Evolutionary conservation across 2,329 filamentous ascomycete genomes (phyloP), one percentile per base, ranked within the genome.

Genomic region (Colletotrichum musicola): DNA sequence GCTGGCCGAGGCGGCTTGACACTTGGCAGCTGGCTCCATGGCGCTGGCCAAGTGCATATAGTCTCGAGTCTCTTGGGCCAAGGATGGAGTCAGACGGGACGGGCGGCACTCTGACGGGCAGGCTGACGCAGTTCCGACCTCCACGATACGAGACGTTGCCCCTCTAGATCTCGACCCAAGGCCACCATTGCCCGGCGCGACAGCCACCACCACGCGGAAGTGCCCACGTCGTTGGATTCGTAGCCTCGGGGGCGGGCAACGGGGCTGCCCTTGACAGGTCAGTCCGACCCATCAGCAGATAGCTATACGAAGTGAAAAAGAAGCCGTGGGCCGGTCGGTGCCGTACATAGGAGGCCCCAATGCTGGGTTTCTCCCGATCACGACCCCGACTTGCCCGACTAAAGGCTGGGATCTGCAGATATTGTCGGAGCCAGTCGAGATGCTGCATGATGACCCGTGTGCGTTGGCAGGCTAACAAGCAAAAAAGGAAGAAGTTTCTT

Each of bases 391-490:
- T 47, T 55, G 49, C 47, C 65, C 55, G 35, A 60, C 61, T 60
- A 50, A 49, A 50, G 49, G 62, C 65, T 42, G 14, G 54, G 65
- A 55, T 68, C 62, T 27, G 42, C 62, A 47, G 12, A 47, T 59
- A 65, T 40, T 54, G 35, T 40, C 54, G 35, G 20, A 50, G 58
- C 64, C 27, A 68, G 54, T 42, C 47, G 53, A 49, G 49, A 3
- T 25, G 22, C 62, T 50, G 65, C 62, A 60, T 49, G 49, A 53
- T 10, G 47, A 38, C 49, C 13, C 54, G 42, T 65, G 42, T 68
- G 63, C 35, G 65, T 59, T 68, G 65, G 54, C 65, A 65, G 54
- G 62, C 65, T 68, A 59, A 50, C 54, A 22, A 57, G 20, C 22
- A 64, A 44, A 65, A 65, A 60, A 55, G 14, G 55, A 60, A 42